Percentiles rank a stretch among this genome's conserved stretches.
phyloP scores from a whole-genome alignment of 768 basidiomycete genomes.

The Tricholoma saponaceum region DNA sequence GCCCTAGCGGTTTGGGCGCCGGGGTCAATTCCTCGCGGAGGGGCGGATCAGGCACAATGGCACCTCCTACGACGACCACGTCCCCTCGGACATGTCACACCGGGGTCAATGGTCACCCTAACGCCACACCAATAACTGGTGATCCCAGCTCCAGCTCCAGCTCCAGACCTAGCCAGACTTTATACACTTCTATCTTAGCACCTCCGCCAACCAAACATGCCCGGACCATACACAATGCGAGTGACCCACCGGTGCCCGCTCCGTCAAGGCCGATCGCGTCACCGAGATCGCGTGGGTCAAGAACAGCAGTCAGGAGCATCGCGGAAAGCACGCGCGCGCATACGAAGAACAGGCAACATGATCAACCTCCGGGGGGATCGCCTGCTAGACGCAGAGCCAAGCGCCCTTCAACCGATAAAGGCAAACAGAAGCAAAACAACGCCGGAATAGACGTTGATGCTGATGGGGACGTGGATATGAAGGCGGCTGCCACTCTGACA shows the following conservation, averaged over 20 bases:
- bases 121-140: conserved; percentile 27
- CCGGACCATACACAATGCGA: conserved; percentile 73
- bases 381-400: conserved; percentile 42
- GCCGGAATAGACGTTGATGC: conserved; percentile 33
- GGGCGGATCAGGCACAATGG: conserved; percentile 42
- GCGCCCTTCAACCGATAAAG: conserved; percentile 37
- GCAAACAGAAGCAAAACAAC: conserved; percentile 41
- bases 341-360: conserved; percentile 31
- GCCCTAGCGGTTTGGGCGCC: conserved; percentile 27
- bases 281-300: conserved; percentile 36
- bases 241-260: conserved; percentile 62
- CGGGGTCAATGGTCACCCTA: conserved; percentile 25
- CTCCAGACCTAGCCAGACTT: conserved; percentile 46
- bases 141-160: conserved; percentile 30
- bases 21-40: conserved; percentile 27
- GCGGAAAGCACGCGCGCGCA: conserved; percentile 44
- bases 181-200: conserved; percentile 73
- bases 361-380: conserved; percentile 27
- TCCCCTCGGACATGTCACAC: conserved; percentile 43
- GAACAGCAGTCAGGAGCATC: conserved; percentile 39
- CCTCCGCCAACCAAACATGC: conserved; percentile 74
- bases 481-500: conserved; percentile 78
- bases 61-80: conserved; percentile 37
- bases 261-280: conserved; percentile 43
- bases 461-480: conserved; percentile 69